Evolutionary conservation across 257 asterid species (phyloP).

Genomic region (Craterostigma plantagineum): DNA sequence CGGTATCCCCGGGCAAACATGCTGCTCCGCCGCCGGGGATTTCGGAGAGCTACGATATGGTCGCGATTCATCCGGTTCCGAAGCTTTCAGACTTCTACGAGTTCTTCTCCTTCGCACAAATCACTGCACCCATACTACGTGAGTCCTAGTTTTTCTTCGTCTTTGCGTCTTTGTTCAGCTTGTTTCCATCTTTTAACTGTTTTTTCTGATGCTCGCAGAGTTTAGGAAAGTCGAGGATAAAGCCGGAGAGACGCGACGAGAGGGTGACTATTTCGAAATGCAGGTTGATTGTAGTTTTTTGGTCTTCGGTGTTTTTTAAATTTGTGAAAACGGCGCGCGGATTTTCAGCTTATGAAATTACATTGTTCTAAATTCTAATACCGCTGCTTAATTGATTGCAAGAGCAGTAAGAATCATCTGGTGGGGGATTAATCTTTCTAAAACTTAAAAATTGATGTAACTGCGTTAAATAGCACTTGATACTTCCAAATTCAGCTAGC

Average conservation of each 20-base stretch:
- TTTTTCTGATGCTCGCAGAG: slow-evolving; percentile 20
- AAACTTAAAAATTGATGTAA: too few species aligned
- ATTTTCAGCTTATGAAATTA: background rate
- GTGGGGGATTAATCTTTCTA: too few species aligned
- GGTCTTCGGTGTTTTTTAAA: background rate
- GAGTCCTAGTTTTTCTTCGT: slow-evolving; percentile 15
- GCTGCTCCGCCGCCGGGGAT: slow-evolving; percentile 29
- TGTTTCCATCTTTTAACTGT: background rate
- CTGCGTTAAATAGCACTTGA: too few species aligned
- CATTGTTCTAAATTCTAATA: background rate
- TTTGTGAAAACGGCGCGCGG: background rate
- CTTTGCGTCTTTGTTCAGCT: background rate
- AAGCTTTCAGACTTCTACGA: slow-evolving; percentile 95
- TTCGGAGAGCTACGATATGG: slow-evolving; percentile 63
- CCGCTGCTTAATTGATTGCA: too few species aligned
- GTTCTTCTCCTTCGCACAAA: slow-evolving; percentile 75
- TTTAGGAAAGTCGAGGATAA: slow-evolving; percentile 41
- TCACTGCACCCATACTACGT: slow-evolving; percentile 77
- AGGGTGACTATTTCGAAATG: slow-evolving; percentile 72
- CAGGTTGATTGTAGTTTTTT: slow-evolving; percentile 33
- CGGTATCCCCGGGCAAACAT: slow-evolving; percentile 37
- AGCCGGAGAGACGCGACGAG: slow-evolving; percentile 35
- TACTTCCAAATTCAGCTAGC: too few species aligned
- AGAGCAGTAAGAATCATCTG: too few species aligned
- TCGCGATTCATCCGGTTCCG: slow-evolving; percentile 94